Evolutionary conservation across 495 filamentous ascomycete genomes (phyloP), one percentile per base, ranked within the genome.

Genomic region (Podospora appendiculata): DNA sequence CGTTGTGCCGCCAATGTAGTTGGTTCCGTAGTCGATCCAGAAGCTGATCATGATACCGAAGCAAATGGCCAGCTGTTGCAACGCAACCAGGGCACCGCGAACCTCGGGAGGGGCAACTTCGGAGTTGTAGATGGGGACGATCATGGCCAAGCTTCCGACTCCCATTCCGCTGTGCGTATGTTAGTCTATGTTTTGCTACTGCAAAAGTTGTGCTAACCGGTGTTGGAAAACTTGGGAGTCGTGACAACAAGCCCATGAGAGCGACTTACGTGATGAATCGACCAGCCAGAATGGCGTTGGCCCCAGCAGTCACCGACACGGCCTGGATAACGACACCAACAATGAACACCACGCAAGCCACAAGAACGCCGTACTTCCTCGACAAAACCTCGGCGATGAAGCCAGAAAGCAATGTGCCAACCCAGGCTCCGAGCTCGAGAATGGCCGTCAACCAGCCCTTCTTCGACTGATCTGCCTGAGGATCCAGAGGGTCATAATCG

Each of bases 11-110:
- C 89, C 89, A 45, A 89, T 90, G 66, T 80, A 90, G 64, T 90
- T 86, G 54, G 77, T 83, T 12, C 80, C 80, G 57, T 88, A 89
- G 66, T 89, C 82, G 57, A 90, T 87, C 88, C 89, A 94, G 72
- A 90, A 93, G 55, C 79, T 82, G 55, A 90, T 68, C 74, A 93
- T 80, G 66, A 95, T 92, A 25, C 89, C 89, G 47, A 89, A 81
- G 34, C 83, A 88, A 56, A 92, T 88, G 16, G 87, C 87, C 56
- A 90, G 72, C 70, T 93, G 88, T 64, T 94, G 86, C 0, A 87
- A 70, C 7, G 84, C 86, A 8, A 90, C 86, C 3, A 94, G 72
- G 7, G 85, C 83, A 41, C 88, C 89, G 18, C 76, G 73, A 17
- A 81, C 76, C 53, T 80, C 77, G 4, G 76, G 77, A 18, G 76